These are phyloP conservation scores for Teratosphaeria gauchensis DNA, from an alignment of 2,329 filamentous ascomycete genomes.

Conservation along the genomic window DNA sequence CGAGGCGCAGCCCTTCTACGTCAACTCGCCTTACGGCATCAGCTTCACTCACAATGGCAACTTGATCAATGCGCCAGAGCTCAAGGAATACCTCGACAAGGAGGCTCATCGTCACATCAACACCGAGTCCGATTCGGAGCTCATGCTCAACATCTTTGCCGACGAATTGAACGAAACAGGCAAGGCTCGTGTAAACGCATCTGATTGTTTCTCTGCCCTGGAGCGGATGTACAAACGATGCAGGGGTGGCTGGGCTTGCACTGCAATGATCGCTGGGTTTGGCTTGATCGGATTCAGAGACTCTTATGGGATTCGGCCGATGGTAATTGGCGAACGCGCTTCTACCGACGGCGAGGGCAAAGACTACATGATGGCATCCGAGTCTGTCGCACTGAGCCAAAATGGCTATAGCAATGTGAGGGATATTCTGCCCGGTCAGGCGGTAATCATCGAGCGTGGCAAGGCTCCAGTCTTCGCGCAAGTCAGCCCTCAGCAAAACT, in stretches of 20 bases:
- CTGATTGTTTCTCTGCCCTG: constrained; percentile 66
- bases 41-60: constrained; percentile 81
- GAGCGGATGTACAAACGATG: constrained; percentile 63
- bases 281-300: constrained; percentile 74
- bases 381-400: constrained; percentile 73
- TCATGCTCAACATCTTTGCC: constrained; percentile 83
- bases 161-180: constrained; percentile 70
- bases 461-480: constrained; percentile 64
- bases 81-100: constrained; percentile 62
- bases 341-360: constrained; percentile 33
- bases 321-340: constrained; percentile 65
- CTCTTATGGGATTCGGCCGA: constrained; percentile 70
- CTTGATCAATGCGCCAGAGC: constrained; percentile 65
- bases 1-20: constrained; percentile 88
- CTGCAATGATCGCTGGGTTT: constrained; percentile 73
- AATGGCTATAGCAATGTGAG: constrained; percentile 67
- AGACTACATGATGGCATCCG: constrained; percentile 88
- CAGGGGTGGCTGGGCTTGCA: constrained; percentile 69
- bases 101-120: constrained; percentile 81
- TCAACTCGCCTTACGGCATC: constrained; percentile 76
- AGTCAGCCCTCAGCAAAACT: constrained; percentile 56
- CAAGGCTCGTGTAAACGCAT: constrained; percentile 68
- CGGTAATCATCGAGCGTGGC: constrained; percentile 76
- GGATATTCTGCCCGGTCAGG: constrained; percentile 74
- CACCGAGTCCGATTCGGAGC: constrained; percentile 78